These are phyloP conservation scores for Coemansia umbellata DNA, from an alignment of 192 early-diverging fungal species.

Conservation along the genomic window DNA sequence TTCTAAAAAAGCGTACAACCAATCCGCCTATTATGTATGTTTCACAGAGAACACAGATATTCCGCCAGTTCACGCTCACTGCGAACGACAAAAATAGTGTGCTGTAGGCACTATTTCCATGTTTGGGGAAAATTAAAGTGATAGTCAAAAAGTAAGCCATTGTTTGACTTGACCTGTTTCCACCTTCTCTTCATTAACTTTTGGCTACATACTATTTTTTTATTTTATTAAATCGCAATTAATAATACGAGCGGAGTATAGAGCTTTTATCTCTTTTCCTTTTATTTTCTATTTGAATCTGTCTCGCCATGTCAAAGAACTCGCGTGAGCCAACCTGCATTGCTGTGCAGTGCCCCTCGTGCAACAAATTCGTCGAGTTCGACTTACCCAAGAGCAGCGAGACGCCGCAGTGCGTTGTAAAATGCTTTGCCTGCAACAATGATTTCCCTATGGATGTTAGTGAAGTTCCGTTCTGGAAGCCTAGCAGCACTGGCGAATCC, in stretches of 20 bases:
- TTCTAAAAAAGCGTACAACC: too few species aligned
- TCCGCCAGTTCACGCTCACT: too few species aligned
- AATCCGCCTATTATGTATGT: too few species aligned
- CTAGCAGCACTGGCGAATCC: not conserved
- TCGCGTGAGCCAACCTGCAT: slow-evolving; percentile 47
- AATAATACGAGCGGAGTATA: too few species aligned
- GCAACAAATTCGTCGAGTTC: slow-evolving; percentile 49
- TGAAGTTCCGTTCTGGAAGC: slow-evolving; percentile 51
- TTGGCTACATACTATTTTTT: slow-evolving; percentile 18
- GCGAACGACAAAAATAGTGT: too few species aligned
- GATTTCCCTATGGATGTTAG: slow-evolving; percentile 49
- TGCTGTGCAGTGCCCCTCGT: slow-evolving; percentile 47
- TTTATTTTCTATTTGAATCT: not conserved
- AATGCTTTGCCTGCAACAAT: slow-evolving; percentile 42
- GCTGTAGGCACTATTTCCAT: too few species aligned
- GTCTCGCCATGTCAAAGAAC: slow-evolving; percentile 31
- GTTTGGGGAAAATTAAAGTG: too few species aligned
- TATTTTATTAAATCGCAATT: too few species aligned
- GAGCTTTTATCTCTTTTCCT: slow-evolving; percentile 5
- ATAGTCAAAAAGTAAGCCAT: too few species aligned
- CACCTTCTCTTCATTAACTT: too few species aligned
- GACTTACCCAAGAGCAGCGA: slow-evolving; percentile 41
- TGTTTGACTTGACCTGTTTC: too few species aligned
- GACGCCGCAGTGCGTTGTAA: slow-evolving; percentile 23
- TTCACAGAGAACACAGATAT: too few species aligned